Percentiles rank a stretch among this genome's conserved stretches.
Evolutionary conservation across 345 rosid genomes (phyloP).

Genomic region (Orychophragmus violaceus): DNA sequence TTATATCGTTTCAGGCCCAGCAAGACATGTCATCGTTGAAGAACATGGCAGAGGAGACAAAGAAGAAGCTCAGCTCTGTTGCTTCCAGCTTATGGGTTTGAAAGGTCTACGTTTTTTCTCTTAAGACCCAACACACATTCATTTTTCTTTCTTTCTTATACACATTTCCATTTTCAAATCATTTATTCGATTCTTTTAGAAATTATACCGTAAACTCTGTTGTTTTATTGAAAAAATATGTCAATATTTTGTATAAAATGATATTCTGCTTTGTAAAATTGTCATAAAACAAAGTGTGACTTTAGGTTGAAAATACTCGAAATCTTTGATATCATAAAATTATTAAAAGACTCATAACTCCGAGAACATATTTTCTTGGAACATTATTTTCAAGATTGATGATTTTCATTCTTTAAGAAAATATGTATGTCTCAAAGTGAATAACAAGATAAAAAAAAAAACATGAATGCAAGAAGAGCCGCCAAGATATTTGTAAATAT

Average conservation of each 20-base stretch:
- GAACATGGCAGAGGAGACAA: constrained; percentile 96
- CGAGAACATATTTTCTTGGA: neutral
- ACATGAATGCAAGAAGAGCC: neutral
- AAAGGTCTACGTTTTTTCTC: neutral
- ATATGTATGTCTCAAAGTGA: too few relatives aligned
- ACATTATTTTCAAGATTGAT: neutral
- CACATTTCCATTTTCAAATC: constrained; percentile 1
- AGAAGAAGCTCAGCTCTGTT: constrained; percentile 77
- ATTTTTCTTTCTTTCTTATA: neutral
- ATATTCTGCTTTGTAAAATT: constrained; percentile 12
- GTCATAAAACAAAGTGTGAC: neutral
- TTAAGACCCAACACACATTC: constrained; percentile 4
- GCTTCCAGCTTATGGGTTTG: constrained; percentile 57
- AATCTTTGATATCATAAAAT: too few relatives aligned
- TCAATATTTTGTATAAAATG: constrained; percentile 7
- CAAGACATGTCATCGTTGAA: constrained; percentile 88
- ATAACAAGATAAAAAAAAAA: neutral
- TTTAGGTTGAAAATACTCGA: neutral
- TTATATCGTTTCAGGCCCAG: constrained; percentile 52
- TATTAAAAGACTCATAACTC: neutral
- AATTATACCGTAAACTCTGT: neutral
- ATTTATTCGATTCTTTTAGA: constrained; percentile 4
- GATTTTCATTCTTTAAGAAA: too few relatives aligned
- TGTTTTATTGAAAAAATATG: neutral
- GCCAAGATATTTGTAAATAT: neutral